Conservation (phyloP, 1,139 yeast genomes). For the Lodderomyces margitis region DNA sequence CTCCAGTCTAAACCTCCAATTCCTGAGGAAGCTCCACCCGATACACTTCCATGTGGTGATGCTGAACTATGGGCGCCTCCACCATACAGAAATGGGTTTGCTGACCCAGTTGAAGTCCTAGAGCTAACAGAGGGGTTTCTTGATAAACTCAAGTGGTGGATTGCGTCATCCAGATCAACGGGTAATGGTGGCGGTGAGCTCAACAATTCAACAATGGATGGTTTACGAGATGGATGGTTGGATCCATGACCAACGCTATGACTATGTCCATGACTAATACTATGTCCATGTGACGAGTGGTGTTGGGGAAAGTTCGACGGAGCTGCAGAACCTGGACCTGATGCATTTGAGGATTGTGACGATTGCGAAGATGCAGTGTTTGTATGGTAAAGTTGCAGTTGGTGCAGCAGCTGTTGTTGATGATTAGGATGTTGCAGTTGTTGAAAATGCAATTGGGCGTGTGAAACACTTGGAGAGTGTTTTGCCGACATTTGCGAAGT, state of each 20-base stretch:
- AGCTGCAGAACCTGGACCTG: neutral
- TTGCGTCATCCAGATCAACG: constrained; percentile 28
- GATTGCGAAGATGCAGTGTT: constrained; percentile 2
- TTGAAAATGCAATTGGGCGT: constrained; percentile 10
- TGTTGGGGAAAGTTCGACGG: constrained; percentile 2
- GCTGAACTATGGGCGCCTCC: constrained; percentile 3
- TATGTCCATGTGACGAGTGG: constrained; percentile 4
- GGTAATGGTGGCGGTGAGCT: constrained; percentile 81
- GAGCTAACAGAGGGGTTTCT: constrained; percentile 44
- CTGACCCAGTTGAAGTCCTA: constrained; percentile 20
- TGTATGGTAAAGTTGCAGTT: constrained; percentile 3
- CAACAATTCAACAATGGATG: constrained; percentile 79
- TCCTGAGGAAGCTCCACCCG: neutral
- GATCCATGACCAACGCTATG: constrained; percentile 3
- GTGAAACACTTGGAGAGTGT: constrained; percentile 11
- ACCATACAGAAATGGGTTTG: constrained; percentile 8
- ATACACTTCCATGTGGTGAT: neutral
- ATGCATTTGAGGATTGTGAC: neutral
- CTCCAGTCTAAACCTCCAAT: constrained; percentile 58
- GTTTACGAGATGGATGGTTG: constrained; percentile 45
- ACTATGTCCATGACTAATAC: constrained; percentile 2
- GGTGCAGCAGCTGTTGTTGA: constrained; percentile 3
- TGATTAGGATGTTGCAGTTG: constrained; percentile 3
- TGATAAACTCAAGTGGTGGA: constrained; percentile 41
- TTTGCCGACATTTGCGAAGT: constrained; percentile 1